Percentiles rank a stretch among this genome's conserved stretches.
These are phyloP conservation scores for Fusarium palustre DNA, from an alignment of 2,329 filamentous ascomycete species.

Conservation along the genomic window DNA sequence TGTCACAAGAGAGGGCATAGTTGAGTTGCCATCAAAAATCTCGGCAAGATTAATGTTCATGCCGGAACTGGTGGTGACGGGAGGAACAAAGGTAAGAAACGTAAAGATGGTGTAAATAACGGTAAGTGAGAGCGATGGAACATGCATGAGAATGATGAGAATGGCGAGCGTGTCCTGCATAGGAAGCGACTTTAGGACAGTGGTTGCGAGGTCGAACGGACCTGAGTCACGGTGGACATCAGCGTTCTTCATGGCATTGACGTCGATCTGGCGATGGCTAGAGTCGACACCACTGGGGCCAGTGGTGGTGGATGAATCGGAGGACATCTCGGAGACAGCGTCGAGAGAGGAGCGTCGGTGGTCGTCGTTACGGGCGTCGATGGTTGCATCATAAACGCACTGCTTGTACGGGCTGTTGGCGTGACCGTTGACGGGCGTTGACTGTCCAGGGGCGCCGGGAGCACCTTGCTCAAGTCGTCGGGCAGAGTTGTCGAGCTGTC, in stretches of 20 bases:
- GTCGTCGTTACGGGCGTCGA: conserved; percentile 58
- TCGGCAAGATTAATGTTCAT: conserved; percentile 87
- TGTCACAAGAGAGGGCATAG: conserved; percentile 86
- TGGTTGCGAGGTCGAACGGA: conserved; percentile 81
- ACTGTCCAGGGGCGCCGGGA: conserved; percentile 49
- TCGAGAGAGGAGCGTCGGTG: conserved; percentile 63
- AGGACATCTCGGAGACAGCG: conserved; percentile 65
- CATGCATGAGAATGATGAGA: conserved; percentile 92
- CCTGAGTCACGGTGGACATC: conserved; percentile 77
- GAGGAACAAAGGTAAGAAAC: conserved; percentile 90
- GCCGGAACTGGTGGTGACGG: conserved; percentile 80
- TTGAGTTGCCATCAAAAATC: conserved; percentile 88
- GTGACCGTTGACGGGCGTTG: conserved; percentile 45
- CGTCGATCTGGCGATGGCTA: conserved; percentile 74
- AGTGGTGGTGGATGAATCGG: conserved; percentile 62
- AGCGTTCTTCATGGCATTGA: conserved; percentile 75
- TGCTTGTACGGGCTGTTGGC: conserved; percentile 54
- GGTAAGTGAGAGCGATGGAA: conserved; percentile 88
- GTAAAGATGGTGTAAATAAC: conserved; percentile 93
- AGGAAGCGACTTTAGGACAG: conserved; percentile 89
- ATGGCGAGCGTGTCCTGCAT: conserved; percentile 96
- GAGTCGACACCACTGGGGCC: conserved; percentile 57
- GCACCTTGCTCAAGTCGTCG: conserved; percentile 50
- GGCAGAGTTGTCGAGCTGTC: conserved; percentile 56
- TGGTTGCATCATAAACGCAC: conserved; percentile 50